Evolutionary conservation across 495 filamentous ascomycete species (phyloP), one percentile per base, ranked within the genome.

Genomic region (Pyrenula massariospora): DNA sequence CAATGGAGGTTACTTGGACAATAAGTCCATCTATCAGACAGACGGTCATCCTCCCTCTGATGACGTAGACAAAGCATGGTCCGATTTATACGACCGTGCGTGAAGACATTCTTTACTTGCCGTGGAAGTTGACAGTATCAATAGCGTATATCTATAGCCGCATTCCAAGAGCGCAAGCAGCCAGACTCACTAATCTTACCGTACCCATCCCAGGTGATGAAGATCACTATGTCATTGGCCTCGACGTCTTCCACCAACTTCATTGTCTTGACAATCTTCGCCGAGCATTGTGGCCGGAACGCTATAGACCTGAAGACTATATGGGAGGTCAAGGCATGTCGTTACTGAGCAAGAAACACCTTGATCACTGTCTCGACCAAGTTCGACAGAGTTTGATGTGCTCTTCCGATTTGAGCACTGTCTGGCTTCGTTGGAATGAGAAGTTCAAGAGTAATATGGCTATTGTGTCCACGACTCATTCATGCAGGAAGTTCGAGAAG

Each of bases 181-280:
- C 56, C 12, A 23, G 57, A 47, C 56, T 63, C 42, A 50, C 31
- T n/a, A 58, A 59, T 25, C 56, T 25, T 42, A 63, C 59, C 20
- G 56, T 57, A 19, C 59, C 61, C 12, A 58, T 59, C 19, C 20
- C 52, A 15, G 25, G 59, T 20, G 52, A 61, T 51, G 53, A 56
- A 10, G 61, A 57, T 15, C 22, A 64, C 11, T 64, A 64, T 57
- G 25, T 55, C 49, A 58, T 64, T 2, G 54, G 22, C 1, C 24
- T 66, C 3, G 64, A 66, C 47, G 63, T 67, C 3, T 67, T 67
- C 54, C 63, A 65, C 53, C 65, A 67, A 54, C 61, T 67, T 12
- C 65, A 65, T 54, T 67, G 65, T 50, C 54, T 67, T 15, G 62
- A 63, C 48, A 50, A 59, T 31, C 19, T 22, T 42, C 49, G 25